Conservation (phyloP, 1,284 basidiomycete genomes). For the Hypsizygus ulmarius region DNA sequence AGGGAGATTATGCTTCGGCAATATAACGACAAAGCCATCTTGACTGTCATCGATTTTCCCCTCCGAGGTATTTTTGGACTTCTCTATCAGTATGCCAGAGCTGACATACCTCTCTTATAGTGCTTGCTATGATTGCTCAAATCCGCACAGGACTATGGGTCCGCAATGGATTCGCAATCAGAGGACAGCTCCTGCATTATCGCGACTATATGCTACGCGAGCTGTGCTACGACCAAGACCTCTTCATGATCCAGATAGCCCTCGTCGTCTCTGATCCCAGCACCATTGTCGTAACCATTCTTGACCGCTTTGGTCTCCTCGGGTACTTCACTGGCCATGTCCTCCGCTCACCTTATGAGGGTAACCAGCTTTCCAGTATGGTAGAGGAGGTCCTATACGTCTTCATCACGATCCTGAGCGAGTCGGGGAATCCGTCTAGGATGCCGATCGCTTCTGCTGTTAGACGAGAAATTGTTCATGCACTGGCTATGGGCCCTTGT, state of each 20-base stretch:
- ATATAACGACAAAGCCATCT: conserved; percentile 59
- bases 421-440: conserved; percentile 74
- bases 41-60: conserved; percentile 82
- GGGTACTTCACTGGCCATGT: conserved; percentile 75
- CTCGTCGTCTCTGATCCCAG: conserved; percentile 81
- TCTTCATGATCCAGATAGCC: conserved; percentile 88
- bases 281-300: conserved; percentile 79
- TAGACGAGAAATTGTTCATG: conserved; percentile 87
- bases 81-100: neutral
- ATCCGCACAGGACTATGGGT: conserved; percentile 97
- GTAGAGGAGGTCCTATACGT: conserved; percentile 92
- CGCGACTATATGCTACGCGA: conserved; percentile 95
- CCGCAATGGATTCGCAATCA: conserved; percentile 93
- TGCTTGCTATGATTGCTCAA: conserved; percentile 88
- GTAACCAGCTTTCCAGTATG: conserved; percentile 75
- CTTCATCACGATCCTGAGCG: conserved; percentile 84
- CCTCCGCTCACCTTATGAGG: conserved; percentile 63
- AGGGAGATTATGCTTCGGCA: conserved; percentile 58
- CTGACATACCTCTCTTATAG: conserved; percentile 37
- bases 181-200: conserved; percentile 95
- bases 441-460: conserved; percentile 70
- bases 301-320: conserved; percentile 86
- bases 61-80: conserved; percentile 63
- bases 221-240: conserved; percentile 94
- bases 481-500: conserved; percentile 84